A percentile compares a stretch with the other conserved stretches of the same genome.
Conservation (phyloP, 2,329 filamentous ascomycete species). For the Clarireedia homoeocarpa region DNA sequence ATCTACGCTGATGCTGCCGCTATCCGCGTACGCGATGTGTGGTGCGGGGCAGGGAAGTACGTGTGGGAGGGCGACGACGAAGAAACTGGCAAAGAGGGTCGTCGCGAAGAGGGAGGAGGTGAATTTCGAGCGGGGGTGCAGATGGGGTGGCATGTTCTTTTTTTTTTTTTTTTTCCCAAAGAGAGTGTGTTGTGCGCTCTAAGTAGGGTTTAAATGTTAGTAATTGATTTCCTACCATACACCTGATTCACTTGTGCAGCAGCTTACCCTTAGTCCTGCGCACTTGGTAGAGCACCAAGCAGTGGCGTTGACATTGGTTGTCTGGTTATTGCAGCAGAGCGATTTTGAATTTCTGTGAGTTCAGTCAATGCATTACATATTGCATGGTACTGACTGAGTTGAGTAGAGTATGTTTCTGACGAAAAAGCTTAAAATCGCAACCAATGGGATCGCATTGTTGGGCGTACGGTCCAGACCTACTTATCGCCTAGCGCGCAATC, state of each 20-base stretch:
- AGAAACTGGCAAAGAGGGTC: slow-evolving; percentile 82
- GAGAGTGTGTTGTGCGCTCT: slow-evolving; percentile 17
- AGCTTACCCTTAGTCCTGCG: no score
- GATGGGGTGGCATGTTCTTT: slow-evolving; percentile 63
- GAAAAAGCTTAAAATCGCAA: neutral
- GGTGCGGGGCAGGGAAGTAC: slow-evolving; percentile 85
- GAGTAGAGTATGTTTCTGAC: no score
- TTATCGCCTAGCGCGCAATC: slow-evolving; percentile 4
- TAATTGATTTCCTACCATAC: neutral
- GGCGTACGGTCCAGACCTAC: neutral
- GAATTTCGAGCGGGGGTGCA: slow-evolving; percentile 88
- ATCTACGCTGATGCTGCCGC: slow-evolving; percentile 19
- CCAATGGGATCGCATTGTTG: slow-evolving; percentile 8
- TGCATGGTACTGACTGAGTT: no score
- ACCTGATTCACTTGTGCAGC: no score
- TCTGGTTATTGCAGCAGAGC: no score
- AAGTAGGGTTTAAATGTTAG: neutral
- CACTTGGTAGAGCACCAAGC: no score
- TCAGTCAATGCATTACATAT: neutral
- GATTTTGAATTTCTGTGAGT: no score
- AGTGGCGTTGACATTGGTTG: no score
- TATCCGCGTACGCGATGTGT: slow-evolving; percentile 64
- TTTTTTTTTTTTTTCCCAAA: no score
- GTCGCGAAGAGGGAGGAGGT: slow-evolving; percentile 92
- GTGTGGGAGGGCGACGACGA: slow-evolving; percentile 87